Conservation (phyloP, 805 yeast genomes). For the Cyberlindnera americana region DNA sequence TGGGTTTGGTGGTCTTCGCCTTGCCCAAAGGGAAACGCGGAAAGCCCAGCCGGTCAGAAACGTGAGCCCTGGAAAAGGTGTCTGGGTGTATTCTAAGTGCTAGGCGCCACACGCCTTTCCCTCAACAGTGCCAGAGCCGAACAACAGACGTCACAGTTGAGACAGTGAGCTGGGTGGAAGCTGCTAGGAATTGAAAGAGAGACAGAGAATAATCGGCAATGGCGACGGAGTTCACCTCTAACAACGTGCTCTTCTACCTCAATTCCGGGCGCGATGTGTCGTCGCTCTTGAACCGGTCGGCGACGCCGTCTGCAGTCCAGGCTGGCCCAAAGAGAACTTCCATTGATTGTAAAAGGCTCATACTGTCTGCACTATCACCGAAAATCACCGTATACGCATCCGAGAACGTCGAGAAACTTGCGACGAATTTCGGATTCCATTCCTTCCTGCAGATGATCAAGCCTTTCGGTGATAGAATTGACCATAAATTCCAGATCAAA, state of each 20-base stretch:
- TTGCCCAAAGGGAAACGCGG: too few species aligned
- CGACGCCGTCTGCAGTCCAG: constrained; percentile 2
- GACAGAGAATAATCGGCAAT: constrained; percentile 4
- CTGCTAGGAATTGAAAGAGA: background rate
- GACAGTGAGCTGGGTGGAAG: too few species aligned
- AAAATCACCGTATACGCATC: constrained; percentile 48
- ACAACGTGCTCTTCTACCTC: constrained; percentile 20
- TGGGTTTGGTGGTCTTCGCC: too few species aligned
- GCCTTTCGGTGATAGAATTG: constrained; percentile 54
- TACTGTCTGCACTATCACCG: constrained; percentile 46
- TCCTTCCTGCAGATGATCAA: constrained; percentile 46
- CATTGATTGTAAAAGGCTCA: constrained; percentile 25
- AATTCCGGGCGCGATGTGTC: constrained; percentile 17
- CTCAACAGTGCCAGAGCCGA: too few species aligned
- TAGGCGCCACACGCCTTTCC: too few species aligned
- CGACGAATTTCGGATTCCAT: constrained; percentile 38
- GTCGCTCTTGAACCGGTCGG: constrained; percentile 14
- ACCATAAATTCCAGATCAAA: constrained; percentile 45
- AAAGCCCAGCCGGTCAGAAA: too few species aligned
- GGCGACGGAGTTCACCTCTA: constrained; percentile 17
- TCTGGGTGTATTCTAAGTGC: too few species aligned
- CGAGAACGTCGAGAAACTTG: constrained; percentile 39
- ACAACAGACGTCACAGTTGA: too few species aligned
- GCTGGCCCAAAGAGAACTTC: constrained; percentile 21
- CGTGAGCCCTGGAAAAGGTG: too few species aligned